Evolutionary conservation across 306 rosid species (phyloP), one percentile per base, ranked within the genome.

Genomic region (Prunus mira): DNA sequence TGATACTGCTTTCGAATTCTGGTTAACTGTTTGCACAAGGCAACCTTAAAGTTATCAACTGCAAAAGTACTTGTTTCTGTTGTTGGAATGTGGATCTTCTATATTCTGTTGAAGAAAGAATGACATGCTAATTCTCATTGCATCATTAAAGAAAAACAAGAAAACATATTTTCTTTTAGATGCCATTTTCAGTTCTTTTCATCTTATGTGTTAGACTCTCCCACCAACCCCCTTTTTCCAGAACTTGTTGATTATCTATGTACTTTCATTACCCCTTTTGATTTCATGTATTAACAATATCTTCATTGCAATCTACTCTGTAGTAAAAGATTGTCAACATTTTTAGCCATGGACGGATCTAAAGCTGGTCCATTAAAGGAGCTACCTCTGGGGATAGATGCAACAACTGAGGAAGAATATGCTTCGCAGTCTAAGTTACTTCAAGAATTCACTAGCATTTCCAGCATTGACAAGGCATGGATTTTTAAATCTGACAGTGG

Each of bases 381-480:
- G 50, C 61, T 78, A 67, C 93, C 95, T 1, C 57, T 83, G 74
- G 93, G 89, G 60, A 46, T 91, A 45, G 93, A 90, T 77, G 74
- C 81, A 56, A 67, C 72, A 9, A 83, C 85, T 9, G 97, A 91
- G 82, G 84, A 89, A 57, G 96, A 90, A 45, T 92, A 89, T 82
- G 69, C 89, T 58, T 76, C 60, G n/a, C 84, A 89, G 69, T 91
- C 97, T 57, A 84, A 81, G 68, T 83, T 89, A 71, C 98, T 93
- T 78, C 84, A 77, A 77, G 89, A 89, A 25, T 91, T 93, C 85
- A 76, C 84, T 25, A 85, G 28, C 14, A 86, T 91, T 58, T 82
- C 93, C 68, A 86, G 47, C 88, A 86, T 93, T 86, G 86, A 91
- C 85, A 93, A 87, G 76, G 92, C 93, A 52, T 89, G 97, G 93